Evolutionary conservation across 2,329 filamentous ascomycete genomes (phyloP).

Genomic region (Chrysosporium keratinophilum): DNA sequence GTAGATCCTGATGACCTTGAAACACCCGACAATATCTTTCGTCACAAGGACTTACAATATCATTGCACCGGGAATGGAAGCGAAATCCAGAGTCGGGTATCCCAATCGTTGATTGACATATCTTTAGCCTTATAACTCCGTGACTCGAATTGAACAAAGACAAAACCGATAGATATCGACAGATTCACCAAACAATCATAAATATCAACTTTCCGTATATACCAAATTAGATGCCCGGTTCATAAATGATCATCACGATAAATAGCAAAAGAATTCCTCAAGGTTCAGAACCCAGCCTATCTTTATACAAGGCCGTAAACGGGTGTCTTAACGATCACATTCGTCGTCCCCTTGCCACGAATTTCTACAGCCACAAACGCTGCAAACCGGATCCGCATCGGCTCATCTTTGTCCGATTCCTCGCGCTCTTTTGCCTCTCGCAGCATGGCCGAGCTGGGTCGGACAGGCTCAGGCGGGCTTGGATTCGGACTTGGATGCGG

Average conservation of each 20-base stretch:
- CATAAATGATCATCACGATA: neutral
- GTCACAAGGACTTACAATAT: too few species aligned
- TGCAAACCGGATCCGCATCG: conserved; percentile 57
- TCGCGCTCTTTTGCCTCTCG: conserved; percentile 13
- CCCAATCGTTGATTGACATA: too few species aligned
- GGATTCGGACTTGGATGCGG: conserved; percentile 14
- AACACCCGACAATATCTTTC: too few species aligned
- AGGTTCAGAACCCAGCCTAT: neutral
- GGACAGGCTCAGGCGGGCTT: conserved; percentile 10
- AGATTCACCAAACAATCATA: neutral
- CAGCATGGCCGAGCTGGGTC: conserved; percentile 11
- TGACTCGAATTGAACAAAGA: neutral
- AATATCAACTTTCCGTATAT: conserved; percentile 3
- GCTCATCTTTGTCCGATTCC: conserved; percentile 13
- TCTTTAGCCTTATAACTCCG: neutral
- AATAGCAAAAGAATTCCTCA: too few species aligned
- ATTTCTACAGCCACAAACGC: conserved; percentile 68
- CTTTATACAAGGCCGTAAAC: conserved; percentile 41
- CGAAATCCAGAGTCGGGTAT: too few species aligned
- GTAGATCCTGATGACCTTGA: too few species aligned
- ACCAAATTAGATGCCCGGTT: conserved; percentile 1
- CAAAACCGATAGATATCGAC: neutral
- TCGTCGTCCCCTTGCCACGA: conserved; percentile 48
- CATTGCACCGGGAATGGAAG: too few species aligned
- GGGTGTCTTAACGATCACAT: conserved; percentile 64